These are phyloP conservation scores for Prillingera fragicola DNA, from an alignment of 1,284 basidiomycete genomes.

Conservation along the genomic window DNA sequence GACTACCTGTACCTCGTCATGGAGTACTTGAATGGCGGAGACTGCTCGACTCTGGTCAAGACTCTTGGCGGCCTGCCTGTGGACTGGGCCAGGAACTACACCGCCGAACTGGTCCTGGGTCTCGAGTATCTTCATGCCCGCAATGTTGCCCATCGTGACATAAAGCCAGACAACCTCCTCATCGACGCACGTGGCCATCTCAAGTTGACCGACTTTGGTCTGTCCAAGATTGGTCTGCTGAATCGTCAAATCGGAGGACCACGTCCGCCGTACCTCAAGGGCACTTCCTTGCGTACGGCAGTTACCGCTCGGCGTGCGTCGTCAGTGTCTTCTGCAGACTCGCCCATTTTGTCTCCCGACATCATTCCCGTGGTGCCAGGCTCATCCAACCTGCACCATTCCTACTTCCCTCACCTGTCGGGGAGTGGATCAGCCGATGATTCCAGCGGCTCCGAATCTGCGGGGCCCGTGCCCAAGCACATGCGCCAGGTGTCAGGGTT, in stretches of 20 bases:
- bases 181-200: conserved; percentile 95
- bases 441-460: conserved; percentile 79
- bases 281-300: conserved; percentile 44
- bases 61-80: conserved; percentile 86
- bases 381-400: conserved; percentile 55
- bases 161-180: conserved; percentile 96
- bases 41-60: conserved; percentile 95
- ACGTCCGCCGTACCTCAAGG: conserved; percentile 53
- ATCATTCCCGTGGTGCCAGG: conserved; percentile 45
- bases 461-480: conserved; percentile 69
- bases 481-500: conserved; percentile 54
- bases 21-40: conserved; percentile 96
- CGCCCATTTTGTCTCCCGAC: conserved; percentile 48
- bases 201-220: conserved; percentile 95
- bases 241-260: conserved; percentile 83
- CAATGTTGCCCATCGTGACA: conserved; percentile 94
- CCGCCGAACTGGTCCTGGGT: conserved; percentile 91
- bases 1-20: conserved; percentile 96
- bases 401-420: conserved; percentile 60
- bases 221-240: conserved; percentile 92
- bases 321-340: conserved; percentile 65
- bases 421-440: conserved; percentile 59
- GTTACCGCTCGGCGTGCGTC: conserved; percentile 40
- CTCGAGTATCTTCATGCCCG: conserved; percentile 90
- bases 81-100: conserved; percentile 94